Base-by-base conservation (phyloP, 2,329 filamentous ascomycete genomes). In the Pseudogymnoascus sp. region DNA sequence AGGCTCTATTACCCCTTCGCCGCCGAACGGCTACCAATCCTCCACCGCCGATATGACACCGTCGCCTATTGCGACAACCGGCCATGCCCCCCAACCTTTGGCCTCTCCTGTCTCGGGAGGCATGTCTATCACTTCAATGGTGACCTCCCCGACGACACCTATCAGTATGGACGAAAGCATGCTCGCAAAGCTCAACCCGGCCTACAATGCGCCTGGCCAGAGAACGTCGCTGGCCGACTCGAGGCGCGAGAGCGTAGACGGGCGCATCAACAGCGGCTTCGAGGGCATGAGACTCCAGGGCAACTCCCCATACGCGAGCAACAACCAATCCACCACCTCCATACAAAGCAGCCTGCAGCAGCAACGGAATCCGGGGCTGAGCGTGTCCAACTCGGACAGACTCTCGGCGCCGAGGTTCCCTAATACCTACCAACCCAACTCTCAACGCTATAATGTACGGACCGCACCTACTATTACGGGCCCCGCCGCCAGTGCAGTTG, bases 401-500 rank as follows among this genome's bases (percentile, higher is more conserved):
- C 12, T 87, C 87, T 68, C 82, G 85, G 68, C 84, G 84, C 18
- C 84, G 64, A 18, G 84, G 85, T 44, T 79, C 44, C 82, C 83
- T 1, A 82, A 85, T 23, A 72, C 76, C 10, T 53, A 53, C 28
- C 23, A 25, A 23, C 47, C 47, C 21, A 53, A 25, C 47, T 53
- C 47, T 8, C 28, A 25, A 25, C 75, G 75, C 62, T 72, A 71
- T 67, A 84, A 82, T 72, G 67, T 63, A 40, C 82, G 87, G 67
- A 87, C 86, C 1, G 90, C 90, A 2, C 90, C 90, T 4, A 84
- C 88, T 7, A 93, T 93, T 69, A 90, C 87, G 25, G 88, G 89
- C 67, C 88, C 79, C 66, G 87, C 80, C 67, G 86, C 78, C 62
- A 83, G 80, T 75, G 84, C 78, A 70, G 90, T 81, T 77, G 88